These are phyloP conservation scores for Asterophora lycoperdoides DNA, from an alignment of 768 basidiomycete genomes.

Conservation along the genomic window DNA sequence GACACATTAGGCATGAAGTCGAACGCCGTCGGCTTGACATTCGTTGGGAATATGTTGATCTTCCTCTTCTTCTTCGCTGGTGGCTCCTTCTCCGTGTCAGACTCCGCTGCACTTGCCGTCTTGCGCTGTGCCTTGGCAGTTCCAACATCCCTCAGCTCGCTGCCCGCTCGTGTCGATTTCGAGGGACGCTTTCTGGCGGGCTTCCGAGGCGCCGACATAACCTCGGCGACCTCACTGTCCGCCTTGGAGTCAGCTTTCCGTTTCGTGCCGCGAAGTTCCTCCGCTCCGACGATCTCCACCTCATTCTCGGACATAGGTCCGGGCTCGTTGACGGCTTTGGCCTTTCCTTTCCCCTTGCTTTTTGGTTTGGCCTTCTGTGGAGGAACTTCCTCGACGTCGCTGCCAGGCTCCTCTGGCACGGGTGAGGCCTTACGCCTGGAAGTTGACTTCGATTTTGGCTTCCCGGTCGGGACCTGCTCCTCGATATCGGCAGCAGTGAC, in stretches of 20 bases:
- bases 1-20: constrained; percentile 35
- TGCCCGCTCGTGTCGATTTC: neutral
- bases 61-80: constrained; percentile 65
- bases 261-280: constrained; percentile 20
- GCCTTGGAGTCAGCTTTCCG: constrained; percentile 26
- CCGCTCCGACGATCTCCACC: constrained; percentile 10
- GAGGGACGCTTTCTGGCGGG: constrained; percentile 14
- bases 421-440: constrained; percentile 19
- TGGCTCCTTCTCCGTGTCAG: constrained; percentile 10
- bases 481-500: constrained; percentile 2
- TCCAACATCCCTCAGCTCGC: constrained; percentile 2
- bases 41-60: constrained; percentile 54
- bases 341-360: constrained; percentile 33
- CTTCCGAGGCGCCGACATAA: constrained; percentile 12
- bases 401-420: constrained; percentile 15
- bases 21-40: constrained; percentile 42
- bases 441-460: constrained; percentile 12
- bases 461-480: constrained; percentile 2
- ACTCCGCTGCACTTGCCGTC: constrained; percentile 11
- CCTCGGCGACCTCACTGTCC: constrained; percentile 13
- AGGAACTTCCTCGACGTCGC: constrained; percentile 14
- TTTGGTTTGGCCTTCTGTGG: constrained; percentile 21
- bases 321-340: constrained; percentile 14
- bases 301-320: constrained; percentile 17
- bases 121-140: constrained; percentile 7